Evolutionary conservation across 768 basidiomycete genomes (phyloP), one percentile per base, ranked within the genome.

Genomic region (Macrolepiota albuminosa): DNA sequence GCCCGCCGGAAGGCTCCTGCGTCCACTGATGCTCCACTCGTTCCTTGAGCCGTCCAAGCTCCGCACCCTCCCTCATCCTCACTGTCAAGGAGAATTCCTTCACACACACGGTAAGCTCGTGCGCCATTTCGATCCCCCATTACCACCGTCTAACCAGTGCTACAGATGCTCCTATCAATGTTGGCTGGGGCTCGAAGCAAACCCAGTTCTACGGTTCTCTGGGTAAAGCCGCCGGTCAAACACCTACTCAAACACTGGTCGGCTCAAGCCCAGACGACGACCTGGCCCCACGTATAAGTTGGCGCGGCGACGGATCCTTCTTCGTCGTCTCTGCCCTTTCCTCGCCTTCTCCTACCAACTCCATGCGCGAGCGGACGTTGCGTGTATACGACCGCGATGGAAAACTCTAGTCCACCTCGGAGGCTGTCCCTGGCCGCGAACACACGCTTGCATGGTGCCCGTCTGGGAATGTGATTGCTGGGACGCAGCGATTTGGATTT

Each of bases 161-260:
- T 59, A 5, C 65, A 93, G 94, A 94, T 70, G 84, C 87, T 29
- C 92, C 91, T 2, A 93, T 98, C 67, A 93, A 95, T 66, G 93
- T 98, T 60, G 97, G 97, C 16, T 99, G 97, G 97, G 97, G 97
- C 43, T 91, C 91, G 2, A 96, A 95, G 68, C 82, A 91, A 70
- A 98, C 97, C 0, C 97, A 99, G 68, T 99, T 99, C 70, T 95
- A 98, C 65, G 97, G 97, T 10, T 96, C 95, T 0, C 77, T 93
- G 4, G 96, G 97, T 18, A 98, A 98, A 71, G 75, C 82, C 2
- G 89, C 90, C 26, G 91, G 92, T 0, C 82, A 84, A 62, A 78
- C 81, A 31, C 74, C 81, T 5, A 62, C 73, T 16, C 66, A 73
- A 39, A 68, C 73, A 4, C 68, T 65, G 36, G 75, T 83, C 21